Base-by-base conservation (phyloP, 2,329 filamentous ascomycete genomes). In the Penicillium sp. region DNA sequence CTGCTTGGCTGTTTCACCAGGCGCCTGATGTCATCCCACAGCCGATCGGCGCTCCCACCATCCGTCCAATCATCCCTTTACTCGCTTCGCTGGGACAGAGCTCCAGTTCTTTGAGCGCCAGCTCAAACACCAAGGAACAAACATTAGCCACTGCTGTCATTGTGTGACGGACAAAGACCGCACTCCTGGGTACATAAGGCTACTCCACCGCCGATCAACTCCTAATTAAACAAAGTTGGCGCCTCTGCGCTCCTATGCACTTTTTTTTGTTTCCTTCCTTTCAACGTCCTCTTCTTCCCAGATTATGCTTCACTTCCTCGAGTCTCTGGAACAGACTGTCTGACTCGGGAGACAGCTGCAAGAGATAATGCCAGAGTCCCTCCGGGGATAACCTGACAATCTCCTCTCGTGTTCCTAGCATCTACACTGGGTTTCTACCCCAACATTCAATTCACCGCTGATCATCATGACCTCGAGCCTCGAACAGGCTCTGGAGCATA, bases 1-100 rank as follows among this genome's bases (percentile, higher is more conserved):
- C 55, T 51, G 44, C 55, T 57, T 55, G 43, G 55, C 48, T 52
- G 69, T 72, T 71, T 71, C 68, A 70, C 60, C 52, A 67, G 59
- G 66, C 70, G 70, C 70, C 60, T 71, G 70, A 72, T 72, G 68
- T 72, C 69, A 72, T 71, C 59, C 48, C 48, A 52, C 49, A 53
- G 39, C 40, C 54, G 65, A 67, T 67, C 67, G 59, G 61, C 59
- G 52, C 48, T 51, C 56, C 61, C 61, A 56, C 52, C 56, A 57
- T 66, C 50, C 59, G 64, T 67, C 65, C 62, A 69, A 67, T 65
- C 54, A 66, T 57, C 58, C 59, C 61, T 58, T 54, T 34, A 48
- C 19, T 58, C 49, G 48, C 40, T 49, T 39, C 40, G 43, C 52
- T 58, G 43, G 62, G 52, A 49, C 42, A 47, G 28, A 54, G 34